phyloP scores from a whole-genome alignment of 1,139 yeast species.

The Spathaspora jeffriesii region DNA sequence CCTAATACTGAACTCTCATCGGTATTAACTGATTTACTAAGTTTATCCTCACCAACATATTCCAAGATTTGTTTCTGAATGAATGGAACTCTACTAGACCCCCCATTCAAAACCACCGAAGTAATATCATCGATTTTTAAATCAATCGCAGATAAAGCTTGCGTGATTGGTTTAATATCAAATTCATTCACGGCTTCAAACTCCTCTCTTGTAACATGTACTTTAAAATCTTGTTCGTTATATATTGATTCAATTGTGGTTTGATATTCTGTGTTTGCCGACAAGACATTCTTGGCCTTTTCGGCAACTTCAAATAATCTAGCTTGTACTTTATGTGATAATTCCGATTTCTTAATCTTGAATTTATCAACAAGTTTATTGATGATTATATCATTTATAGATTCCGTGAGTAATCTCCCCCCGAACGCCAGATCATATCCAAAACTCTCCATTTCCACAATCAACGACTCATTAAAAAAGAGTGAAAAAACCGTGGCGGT shows the following conservation, averaged over 20 bases:
- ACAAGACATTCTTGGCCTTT: constrained; percentile 79
- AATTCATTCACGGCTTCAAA: constrained; percentile 61
- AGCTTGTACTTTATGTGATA: constrained; percentile 61
- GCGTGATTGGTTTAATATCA: constrained; percentile 54
- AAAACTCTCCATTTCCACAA: constrained; percentile 68
- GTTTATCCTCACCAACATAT: constrained; percentile 52
- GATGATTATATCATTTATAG: constrained; percentile 60
- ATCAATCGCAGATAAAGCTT: constrained; percentile 44
- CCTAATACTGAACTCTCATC: constrained; percentile 96
- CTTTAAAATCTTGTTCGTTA: constrained; percentile 72
- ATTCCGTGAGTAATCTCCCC: constrained; percentile 71
- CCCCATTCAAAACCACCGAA: constrained; percentile 86
- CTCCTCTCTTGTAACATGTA: constrained; percentile 69
- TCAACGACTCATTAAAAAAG: constrained; percentile 42
- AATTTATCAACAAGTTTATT: constrained; percentile 54
- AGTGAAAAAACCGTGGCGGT: constrained; percentile 80
- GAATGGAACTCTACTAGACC: constrained; percentile 88
- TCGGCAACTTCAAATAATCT: constrained; percentile 83
- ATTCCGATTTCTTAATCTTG: constrained; percentile 31
- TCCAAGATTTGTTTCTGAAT: constrained; percentile 62
- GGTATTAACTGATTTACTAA: constrained; percentile 91
- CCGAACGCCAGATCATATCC: constrained; percentile 70
- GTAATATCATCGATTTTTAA: constrained; percentile 40
- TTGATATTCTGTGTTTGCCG: constrained; percentile 81
- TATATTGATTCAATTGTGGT: constrained; percentile 71